Percentiles rank a stretch among this genome's conserved stretches.
phyloP scores from a whole-genome alignment of 495 filamentous ascomycete genomes.

The Aspergillus hancockii region DNA sequence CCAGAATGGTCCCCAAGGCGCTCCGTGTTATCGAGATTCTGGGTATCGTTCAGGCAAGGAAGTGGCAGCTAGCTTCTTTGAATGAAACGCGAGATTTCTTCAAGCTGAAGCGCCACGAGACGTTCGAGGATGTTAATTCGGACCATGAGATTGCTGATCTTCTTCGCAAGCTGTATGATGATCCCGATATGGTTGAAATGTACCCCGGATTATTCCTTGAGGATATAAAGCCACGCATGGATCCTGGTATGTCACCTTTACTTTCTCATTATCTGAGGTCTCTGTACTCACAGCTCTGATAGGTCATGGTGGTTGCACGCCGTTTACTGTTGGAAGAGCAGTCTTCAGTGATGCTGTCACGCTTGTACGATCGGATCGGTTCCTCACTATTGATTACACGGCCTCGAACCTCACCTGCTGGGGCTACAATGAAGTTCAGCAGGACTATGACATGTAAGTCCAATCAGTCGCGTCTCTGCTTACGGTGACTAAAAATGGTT shows the following conservation, averaged over 20 bases:
- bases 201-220: conserved; percentile 75
- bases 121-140: conserved; percentile 74
- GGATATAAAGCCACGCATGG: conserved; percentile 63
- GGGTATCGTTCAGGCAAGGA: conserved; percentile 71
- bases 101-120: conserved; percentile 64
- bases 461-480: neutral
- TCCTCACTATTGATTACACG: conserved; percentile 46
- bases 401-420: conserved; percentile 24
- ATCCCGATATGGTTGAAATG: conserved; percentile 70
- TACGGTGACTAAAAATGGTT: neutral
- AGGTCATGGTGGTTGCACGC: conserved; percentile 49
- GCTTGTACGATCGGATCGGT: conserved; percentile 53
- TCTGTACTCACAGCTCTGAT: neutral
- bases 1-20: conserved; percentile 64
- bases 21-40: conserved; percentile 71
- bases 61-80: conserved; percentile 69
- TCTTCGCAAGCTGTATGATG: conserved; percentile 68
- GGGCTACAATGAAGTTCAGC: conserved; percentile 28
- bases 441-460: conserved; percentile 21
- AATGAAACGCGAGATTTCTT: conserved; percentile 82
- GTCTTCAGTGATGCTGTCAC: conserved; percentile 55
- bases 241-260: conserved; percentile 46
- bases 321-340: conserved; percentile 57
- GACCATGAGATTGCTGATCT: conserved; percentile 63
- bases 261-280: conserved; percentile 17